Base-by-base conservation (phyloP, 2,329 filamentous ascomycete genomes). In the Ceratocystiopsis sp. region DNA sequence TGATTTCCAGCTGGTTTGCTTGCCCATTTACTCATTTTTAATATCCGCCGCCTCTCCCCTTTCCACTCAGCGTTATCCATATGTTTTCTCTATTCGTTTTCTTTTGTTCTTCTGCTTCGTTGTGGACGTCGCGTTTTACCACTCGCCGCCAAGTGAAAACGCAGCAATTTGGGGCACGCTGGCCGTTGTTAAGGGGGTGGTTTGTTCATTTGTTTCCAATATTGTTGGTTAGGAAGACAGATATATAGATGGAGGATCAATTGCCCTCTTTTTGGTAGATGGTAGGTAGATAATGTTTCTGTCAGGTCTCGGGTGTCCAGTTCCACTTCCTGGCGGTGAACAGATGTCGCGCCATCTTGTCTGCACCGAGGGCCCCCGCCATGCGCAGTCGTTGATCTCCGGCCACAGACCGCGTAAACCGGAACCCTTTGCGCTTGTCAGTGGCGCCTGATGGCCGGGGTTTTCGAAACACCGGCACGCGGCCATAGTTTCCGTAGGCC, bases 251-350 rank as follows among this genome's bases (percentile, higher is more conserved):
- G 4, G 10, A 8, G 25, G 25, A 11, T 29, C 25, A 29, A 29
- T 11, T 29, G 25, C 9, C 25, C 25, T 29, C 10, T 29, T 29
- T 29, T 29, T 29, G 25, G 25, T 29, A 29, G 10, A 29, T 29
- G 25, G 25, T 8, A 29, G 25, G 19, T 21, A 21, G 25, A 8
- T 29, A 8, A 11, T 29, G 7, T 29, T 29, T 8, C 10, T 19
- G 5, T 46, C 42, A 58, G 11, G 62, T 49, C 48, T 73, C 69
- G 0, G 70, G 67, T 14, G 70, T 73, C 74, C 74, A 78, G 49
- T 76, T 64, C 74, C 74, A 78, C 42, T 58, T 60, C 14, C 64
- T 59, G 0, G 73, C 69, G 11, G 68, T 73, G 47, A 78, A 78
- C 7, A 78, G 55, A 9, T 57, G 59, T 45, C 61, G 66, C 0